A percentile compares a stretch with the other conserved stretches of the same genome.
These are phyloP conservation scores for Pseudomassariella vexata DNA, from an alignment of 2,329 filamentous ascomycete species.

Conservation along the genomic window DNA sequence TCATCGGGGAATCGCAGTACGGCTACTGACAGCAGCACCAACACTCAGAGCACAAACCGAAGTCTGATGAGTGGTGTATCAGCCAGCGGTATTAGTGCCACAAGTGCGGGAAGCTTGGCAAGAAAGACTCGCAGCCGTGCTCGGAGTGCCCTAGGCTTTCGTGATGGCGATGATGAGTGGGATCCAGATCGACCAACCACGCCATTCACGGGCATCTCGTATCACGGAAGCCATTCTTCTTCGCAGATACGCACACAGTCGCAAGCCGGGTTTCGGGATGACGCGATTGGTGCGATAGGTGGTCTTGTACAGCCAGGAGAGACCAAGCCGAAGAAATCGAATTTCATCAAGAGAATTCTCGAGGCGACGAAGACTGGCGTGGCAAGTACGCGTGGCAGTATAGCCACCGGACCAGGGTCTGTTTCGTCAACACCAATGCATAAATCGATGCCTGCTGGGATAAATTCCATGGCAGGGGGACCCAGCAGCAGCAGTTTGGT, in stretches of 20 bases:
- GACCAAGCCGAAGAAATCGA: slow-evolving; percentile 68
- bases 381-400: slow-evolving; percentile 80
- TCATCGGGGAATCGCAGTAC: slow-evolving; percentile 67
- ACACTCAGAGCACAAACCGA: slow-evolving; percentile 71
- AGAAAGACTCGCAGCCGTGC: slow-evolving; percentile 61
- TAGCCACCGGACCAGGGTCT: slow-evolving; percentile 54
- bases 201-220: slow-evolving; percentile 74
- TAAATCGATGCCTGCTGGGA: slow-evolving; percentile 32
- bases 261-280: slow-evolving; percentile 59
- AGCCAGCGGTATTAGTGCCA: slow-evolving; percentile 85
- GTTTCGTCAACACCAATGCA: slow-evolving; percentile 36
- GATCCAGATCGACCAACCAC: slow-evolving; percentile 53
- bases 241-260: slow-evolving; percentile 56
- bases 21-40: slow-evolving; percentile 58
- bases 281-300: slow-evolving; percentile 65
- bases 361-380: slow-evolving; percentile 92
- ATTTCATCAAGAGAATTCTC: slow-evolving; percentile 93
- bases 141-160: slow-evolving; percentile 59
- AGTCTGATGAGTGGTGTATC: slow-evolving; percentile 94
- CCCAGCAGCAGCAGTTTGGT: slow-evolving; percentile 29
- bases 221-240: slow-evolving; percentile 78
- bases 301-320: slow-evolving; percentile 61
- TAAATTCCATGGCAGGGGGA: slow-evolving; percentile 40
- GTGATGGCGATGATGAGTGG: slow-evolving; percentile 38
- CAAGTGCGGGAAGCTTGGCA: slow-evolving; percentile 89